These are phyloP conservation scores for Hortiboletus campestris DNA, from an alignment of 768 basidiomycete genomes.

Conservation along the genomic window DNA sequence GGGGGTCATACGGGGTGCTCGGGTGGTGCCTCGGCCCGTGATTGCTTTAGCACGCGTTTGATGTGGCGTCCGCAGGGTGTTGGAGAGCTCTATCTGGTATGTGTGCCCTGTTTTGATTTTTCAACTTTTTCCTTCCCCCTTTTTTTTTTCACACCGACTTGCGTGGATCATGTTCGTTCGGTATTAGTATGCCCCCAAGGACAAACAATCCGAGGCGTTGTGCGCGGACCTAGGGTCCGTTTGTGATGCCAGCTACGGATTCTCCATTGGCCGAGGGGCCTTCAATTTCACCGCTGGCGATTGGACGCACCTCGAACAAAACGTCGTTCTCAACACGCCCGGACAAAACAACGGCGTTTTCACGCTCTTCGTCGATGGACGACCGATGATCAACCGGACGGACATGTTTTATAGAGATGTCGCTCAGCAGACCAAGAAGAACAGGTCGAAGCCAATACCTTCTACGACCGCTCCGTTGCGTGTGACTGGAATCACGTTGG, in stretches of 20 bases:
- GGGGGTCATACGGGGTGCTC: conserved; percentile 68
- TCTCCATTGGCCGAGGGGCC: conserved; percentile 72
- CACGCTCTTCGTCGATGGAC: conserved; percentile 60
- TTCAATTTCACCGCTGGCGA: conserved; percentile 59
- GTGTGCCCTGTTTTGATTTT: conserved; percentile 17
- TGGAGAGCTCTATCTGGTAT: conserved; percentile 76
- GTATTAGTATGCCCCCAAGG: conserved; percentile 75
- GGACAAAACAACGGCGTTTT: conserved; percentile 68
- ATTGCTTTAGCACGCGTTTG: conserved; percentile 80
- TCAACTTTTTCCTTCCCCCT: no score
- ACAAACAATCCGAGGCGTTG: conserved; percentile 57
- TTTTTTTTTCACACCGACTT: neutral
- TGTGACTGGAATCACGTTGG: neutral
- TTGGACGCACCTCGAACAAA: conserved; percentile 76
- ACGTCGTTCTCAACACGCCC: conserved; percentile 70
- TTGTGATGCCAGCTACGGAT: conserved; percentile 66
- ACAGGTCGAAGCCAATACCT: neutral
- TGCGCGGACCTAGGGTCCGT: conserved; percentile 59
- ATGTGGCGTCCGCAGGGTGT: conserved; percentile 75
- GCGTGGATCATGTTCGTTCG: neutral
- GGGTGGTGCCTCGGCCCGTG: conserved; percentile 65
- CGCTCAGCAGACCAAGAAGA: conserved; percentile 1
- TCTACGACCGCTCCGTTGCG: no score
- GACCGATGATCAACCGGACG: conserved; percentile 17
- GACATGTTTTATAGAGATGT: conserved; percentile 46